Evolutionary conservation across 352 stramenopile species (phyloP), one percentile per base, ranked within the genome.

Genomic region (Aphanomyces stellatus): DNA sequence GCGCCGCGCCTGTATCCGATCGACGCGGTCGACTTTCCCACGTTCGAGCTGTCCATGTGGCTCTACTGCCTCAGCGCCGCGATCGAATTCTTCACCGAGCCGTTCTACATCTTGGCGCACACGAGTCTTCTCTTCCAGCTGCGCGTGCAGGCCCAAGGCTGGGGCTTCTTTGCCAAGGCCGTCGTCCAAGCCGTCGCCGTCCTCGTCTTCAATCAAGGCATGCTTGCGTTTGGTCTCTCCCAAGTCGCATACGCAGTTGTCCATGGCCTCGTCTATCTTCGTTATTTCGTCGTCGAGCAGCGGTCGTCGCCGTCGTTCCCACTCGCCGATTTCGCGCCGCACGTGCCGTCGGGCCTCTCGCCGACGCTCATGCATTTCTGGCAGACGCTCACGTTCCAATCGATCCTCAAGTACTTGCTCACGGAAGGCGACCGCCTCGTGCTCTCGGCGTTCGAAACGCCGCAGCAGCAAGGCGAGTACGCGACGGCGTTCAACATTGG

Each of bases 361-460:
- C 25, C 51, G 1, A 73, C 88, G 25, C 69, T 95, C 10, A 53
- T 93, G 64, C 53, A 71, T 25, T 72, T 95, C 19, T 68, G 91
- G 31, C 56, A 78, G 28, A 81, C 86, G 19, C 71, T 99, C 59
- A 90, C 87, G 30, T 69, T 97, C 11, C 95, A 99, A 72, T 96
- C 90, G 51, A 76, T 96, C 25, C 91, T 99, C 71, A 99, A 99
- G 78, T 98, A 99, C 76, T 69, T 97, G 8, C 79, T 99, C 30
- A 98, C 94, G 0, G 95, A 99, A 73, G 96, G 91, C 19, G 96
- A 99, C 76, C 96, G 96, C 71, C 97, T 98, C 74, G 83, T 98
- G 3, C 76, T 99, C 5, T 88, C 93, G 15, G 69, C 88, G 3
- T 85, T 97, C n/a, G 87, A 85, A 48, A 88, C 82, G 51, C 84